Conservation (phyloP, 106 monocot species). For the Amphibolis antarctica region DNA sequence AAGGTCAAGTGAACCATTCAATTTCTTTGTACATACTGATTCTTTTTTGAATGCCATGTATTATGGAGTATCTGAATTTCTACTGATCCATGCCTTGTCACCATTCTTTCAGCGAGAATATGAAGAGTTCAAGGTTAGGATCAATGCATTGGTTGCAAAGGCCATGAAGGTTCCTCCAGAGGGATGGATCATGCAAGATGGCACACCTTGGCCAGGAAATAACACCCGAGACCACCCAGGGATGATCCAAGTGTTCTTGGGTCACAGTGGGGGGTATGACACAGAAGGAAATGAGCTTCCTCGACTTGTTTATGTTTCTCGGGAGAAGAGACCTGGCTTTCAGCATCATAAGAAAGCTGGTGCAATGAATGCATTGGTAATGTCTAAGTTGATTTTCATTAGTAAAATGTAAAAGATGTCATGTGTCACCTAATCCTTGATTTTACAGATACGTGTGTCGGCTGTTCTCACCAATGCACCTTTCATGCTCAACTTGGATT, state of each 20-base stretch:
- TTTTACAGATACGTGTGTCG: slow-evolving; percentile 64
- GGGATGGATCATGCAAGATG: slow-evolving; percentile 90
- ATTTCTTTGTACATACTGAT: background rate
- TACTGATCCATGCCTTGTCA: background rate
- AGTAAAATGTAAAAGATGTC: background rate
- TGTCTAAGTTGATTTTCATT: background rate
- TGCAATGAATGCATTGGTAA: slow-evolving; percentile 94
- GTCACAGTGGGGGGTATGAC: slow-evolving; percentile 86
- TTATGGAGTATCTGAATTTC: background rate
- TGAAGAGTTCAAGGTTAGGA: slow-evolving; percentile 86
- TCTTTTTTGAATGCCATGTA: background rate
- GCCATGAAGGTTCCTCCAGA: slow-evolving; percentile 73
- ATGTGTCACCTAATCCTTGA: background rate
- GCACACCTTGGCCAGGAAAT: slow-evolving; percentile 92
- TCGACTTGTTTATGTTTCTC: slow-evolving; percentile 88
- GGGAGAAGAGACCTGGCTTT: slow-evolving; percentile 93
- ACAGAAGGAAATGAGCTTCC: slow-evolving; percentile 89
- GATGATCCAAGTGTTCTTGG: slow-evolving; percentile 98
- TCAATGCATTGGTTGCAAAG: slow-evolving; percentile 92
- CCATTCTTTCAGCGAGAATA: slow-evolving; percentile 61
- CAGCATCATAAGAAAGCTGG: slow-evolving; percentile 99
- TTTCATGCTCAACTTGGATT: slow-evolving; percentile 92
- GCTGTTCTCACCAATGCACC: slow-evolving; percentile 96
- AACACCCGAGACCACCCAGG: slow-evolving; percentile 95
- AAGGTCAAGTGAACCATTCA: slow-evolving; percentile 34